Base-by-base conservation (phyloP, 768 basidiomycete genomes). In the Leccinum incarnatum region DNA sequence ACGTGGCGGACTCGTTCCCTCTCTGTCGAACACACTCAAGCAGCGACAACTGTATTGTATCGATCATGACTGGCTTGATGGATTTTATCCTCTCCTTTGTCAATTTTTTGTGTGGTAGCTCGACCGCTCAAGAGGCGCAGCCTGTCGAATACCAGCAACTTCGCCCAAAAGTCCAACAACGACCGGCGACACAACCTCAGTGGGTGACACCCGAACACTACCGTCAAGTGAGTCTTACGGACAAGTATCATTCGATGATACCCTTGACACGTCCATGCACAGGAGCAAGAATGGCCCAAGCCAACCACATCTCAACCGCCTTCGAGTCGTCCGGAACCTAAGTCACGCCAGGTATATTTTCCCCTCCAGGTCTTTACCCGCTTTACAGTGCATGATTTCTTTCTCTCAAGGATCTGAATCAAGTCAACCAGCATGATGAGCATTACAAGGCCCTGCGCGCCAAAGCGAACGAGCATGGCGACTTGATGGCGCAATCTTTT, bases 391-490 rank as follows among this genome's bases (percentile, higher is more conserved):
- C 15, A 1, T 57, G 15, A 54, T 45, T 34, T 47, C 7, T 58
- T 56, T 54, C 54, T 59, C 67, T 19, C 19, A 82, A 69, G 82
- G 81, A 86, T 65, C 76, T 74, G 59, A 84, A 85, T 65, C 81
- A 83, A 64, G 60, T 78, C 51, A 91, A 93, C 70, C 85, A 88
- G 64, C 79, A 82, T 61, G 83, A 93, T 67, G 78, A 81, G 14
- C 77, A 88, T 61, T 97, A 96, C 68, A 71, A 76, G 52, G 74
- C 78, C 30, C 79, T 97, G 23, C 84, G 96, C 21, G 83, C 84
- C 55, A 80, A 82, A 58, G 96, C 96, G 2, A 87, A 85, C 55
- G 78, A 82, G 53, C 89, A 91, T 64, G 93, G 92, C 2, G 90
- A 94, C 66, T 65, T 78, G 68, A 95, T 94, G 92, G 85, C 81